Conservation (phyloP, 495 filamentous ascomycete species). For the Aspergillus leporis region DNA sequence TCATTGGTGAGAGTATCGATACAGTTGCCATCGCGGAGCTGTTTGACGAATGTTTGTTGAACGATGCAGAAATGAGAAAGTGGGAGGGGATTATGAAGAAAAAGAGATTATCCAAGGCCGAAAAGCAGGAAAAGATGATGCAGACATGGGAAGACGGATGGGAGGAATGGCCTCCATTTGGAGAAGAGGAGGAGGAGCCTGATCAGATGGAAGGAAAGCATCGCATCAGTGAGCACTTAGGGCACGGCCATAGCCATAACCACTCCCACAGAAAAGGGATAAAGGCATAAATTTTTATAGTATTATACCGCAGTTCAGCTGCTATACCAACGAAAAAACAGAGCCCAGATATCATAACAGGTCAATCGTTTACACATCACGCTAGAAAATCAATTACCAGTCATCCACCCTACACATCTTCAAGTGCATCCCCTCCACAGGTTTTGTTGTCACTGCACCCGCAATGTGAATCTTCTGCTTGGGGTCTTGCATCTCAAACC, state of each 20-base stretch:
- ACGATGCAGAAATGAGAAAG: conserved; percentile 46
- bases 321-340: neutral
- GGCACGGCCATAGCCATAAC: conserved; percentile 37
- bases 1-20: conserved; percentile 58
- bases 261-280: conserved; percentile 26
- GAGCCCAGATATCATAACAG: neutral
- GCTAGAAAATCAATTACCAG: conserved; percentile 47
- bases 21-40: conserved; percentile 35
- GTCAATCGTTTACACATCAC: conserved; percentile 2
- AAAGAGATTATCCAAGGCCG: conserved; percentile 26
- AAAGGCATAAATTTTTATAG: neutral
- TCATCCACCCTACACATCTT: conserved; percentile 59
- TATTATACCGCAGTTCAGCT: neutral
- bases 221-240: conserved; percentile 32
- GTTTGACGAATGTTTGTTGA: conserved; percentile 52
- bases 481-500: conserved; percentile 58
- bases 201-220: conserved; percentile 23
- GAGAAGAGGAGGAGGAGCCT: conserved; percentile 36
- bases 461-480: conserved; percentile 61
- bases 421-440: conserved; percentile 64
- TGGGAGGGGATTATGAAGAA: conserved; percentile 54
- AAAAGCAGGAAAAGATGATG: conserved; percentile 39
- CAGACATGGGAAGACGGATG: conserved; percentile 56
- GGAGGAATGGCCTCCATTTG: conserved; percentile 52
- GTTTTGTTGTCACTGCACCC: conserved; percentile 64